These are phyloP conservation scores for Amaranthus hypochondriacus DNA, from an alignment of 148 eudicot species.

Conservation along the genomic window DNA sequence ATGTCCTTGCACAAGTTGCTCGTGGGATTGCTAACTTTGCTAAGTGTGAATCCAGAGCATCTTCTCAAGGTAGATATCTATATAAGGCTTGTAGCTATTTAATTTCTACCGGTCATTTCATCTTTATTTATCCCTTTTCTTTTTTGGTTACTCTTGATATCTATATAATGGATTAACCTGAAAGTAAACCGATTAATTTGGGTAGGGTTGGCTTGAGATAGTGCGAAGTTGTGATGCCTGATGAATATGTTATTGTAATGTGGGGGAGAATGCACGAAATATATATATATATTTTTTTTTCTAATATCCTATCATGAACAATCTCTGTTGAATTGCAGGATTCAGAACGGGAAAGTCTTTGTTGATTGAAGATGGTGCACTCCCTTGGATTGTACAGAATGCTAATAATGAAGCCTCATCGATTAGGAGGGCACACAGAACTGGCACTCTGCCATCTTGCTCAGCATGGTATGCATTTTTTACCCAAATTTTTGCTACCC, in stretches of 20 bases:
- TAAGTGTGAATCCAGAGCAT: conserved; percentile 86
- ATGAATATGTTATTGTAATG: neutral
- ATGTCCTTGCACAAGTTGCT: conserved; percentile 94
- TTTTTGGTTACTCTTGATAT: neutral
- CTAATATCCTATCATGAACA: neutral
- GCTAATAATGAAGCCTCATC: conserved; percentile 84
- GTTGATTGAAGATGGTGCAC: conserved; percentile 77
- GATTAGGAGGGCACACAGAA: conserved; percentile 85
- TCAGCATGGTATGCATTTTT: conserved; percentile 60
- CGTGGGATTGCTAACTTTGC: conserved; percentile 97
- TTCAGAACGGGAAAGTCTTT: conserved; percentile 61
- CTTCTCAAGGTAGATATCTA: conserved; percentile 58
- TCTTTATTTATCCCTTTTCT: neutral
- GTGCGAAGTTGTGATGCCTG: neutral
- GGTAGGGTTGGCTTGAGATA: neutral
- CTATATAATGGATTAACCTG: neutral
- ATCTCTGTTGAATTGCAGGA: conserved; percentile 33
- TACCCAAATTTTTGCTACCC: neutral
- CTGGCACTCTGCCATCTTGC: conserved; percentile 91
- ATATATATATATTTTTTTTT: neutral
- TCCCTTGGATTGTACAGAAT: conserved; percentile 88
- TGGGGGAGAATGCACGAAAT: conserved; percentile 4
- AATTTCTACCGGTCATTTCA: neutral
- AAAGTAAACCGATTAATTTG: neutral
- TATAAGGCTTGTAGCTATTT: neutral